phyloP scores from a whole-genome alignment of 345 rosid species.

The Euphorbia tirucalli region DNA sequence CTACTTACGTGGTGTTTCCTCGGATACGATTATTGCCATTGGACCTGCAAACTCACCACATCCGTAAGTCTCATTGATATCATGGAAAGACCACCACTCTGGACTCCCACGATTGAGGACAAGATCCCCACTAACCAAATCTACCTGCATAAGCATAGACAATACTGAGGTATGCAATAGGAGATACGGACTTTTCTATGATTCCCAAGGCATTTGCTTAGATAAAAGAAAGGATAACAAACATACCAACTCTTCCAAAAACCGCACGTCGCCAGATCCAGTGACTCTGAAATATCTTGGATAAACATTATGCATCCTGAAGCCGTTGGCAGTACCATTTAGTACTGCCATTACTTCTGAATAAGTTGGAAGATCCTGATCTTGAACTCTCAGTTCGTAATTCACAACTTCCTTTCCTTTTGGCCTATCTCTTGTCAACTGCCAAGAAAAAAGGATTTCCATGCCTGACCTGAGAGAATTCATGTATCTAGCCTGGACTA shows the following conservation, averaged over 20 bases:
- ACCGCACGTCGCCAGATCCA: conserved; percentile 47
- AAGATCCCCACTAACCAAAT: conserved; percentile 40
- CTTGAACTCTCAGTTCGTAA: conserved; percentile 35
- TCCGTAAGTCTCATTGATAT: conserved; percentile 22
- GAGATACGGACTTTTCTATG: background rate
- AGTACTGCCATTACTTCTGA: conserved; percentile 38
- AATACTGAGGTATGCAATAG: background rate
- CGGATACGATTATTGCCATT: conserved; percentile 44
- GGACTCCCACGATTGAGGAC: conserved; percentile 40
- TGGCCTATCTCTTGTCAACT: conserved; percentile 40
- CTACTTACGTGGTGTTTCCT: conserved; percentile 49
- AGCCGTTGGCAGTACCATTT: conserved; percentile 37
- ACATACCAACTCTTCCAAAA: conserved; percentile 38
- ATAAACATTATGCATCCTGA: conserved; percentile 37
- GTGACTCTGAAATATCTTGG: conserved; percentile 49
- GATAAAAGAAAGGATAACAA: background rate
- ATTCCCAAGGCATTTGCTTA: background rate
- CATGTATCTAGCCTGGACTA: conserved; percentile 39
- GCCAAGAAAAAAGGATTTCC: conserved; percentile 44
- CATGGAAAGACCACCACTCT: conserved; percentile 54
- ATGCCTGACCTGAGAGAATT: conserved; percentile 32
- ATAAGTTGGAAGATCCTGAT: conserved; percentile 38
- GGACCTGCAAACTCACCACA: conserved; percentile 42
- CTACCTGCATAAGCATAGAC: conserved; percentile 30
- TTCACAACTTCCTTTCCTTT: conserved; percentile 46